phyloP scores from a whole-genome alignment of 106 monocot genomes.

The Apostasia shenzhenica region DNA sequence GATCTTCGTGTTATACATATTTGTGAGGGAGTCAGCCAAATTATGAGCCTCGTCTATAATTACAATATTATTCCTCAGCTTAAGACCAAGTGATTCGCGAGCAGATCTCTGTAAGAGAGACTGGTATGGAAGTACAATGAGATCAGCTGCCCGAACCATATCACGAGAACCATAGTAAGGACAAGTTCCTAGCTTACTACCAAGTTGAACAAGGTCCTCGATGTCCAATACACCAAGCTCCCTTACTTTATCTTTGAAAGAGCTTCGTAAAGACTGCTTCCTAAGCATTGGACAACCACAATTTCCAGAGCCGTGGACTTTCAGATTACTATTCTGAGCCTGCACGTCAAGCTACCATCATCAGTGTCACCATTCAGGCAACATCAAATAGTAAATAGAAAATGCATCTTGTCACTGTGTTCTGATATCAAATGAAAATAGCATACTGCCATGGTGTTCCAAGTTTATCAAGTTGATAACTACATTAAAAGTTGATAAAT shows the following conservation, averaged over 20 bases:
- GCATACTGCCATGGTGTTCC: not conserved
- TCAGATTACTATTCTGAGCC: constrained; percentile 32
- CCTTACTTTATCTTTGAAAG: constrained; percentile 41
- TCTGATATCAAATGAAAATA: not conserved
- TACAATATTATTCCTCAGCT: constrained; percentile 76
- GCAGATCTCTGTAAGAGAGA: constrained; percentile 79
- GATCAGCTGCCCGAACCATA: constrained; percentile 56
- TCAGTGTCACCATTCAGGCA: not conserved
- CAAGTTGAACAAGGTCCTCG: constrained; percentile 78
- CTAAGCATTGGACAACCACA: constrained; percentile 85
- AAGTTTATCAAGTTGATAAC: not conserved
- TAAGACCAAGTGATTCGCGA: constrained; percentile 83
- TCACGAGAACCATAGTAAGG: constrained; percentile 90
- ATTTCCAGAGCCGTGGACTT: constrained; percentile 18
- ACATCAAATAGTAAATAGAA: not conserved
- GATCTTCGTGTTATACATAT: constrained; percentile 86
- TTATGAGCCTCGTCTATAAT: constrained; percentile 98
- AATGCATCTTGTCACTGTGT: not conserved
- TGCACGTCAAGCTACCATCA: constrained; percentile 6
- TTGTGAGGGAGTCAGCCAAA: constrained; percentile 84
- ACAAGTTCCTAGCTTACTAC: constrained; percentile 73
- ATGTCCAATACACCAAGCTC: constrained; percentile 71
- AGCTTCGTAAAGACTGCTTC: constrained; percentile 39
- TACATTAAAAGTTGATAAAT: no score
- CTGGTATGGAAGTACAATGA: constrained; percentile 93